phyloP scores from a whole-genome alignment of 306 rosid genomes.

The Trifolium dubium region DNA sequence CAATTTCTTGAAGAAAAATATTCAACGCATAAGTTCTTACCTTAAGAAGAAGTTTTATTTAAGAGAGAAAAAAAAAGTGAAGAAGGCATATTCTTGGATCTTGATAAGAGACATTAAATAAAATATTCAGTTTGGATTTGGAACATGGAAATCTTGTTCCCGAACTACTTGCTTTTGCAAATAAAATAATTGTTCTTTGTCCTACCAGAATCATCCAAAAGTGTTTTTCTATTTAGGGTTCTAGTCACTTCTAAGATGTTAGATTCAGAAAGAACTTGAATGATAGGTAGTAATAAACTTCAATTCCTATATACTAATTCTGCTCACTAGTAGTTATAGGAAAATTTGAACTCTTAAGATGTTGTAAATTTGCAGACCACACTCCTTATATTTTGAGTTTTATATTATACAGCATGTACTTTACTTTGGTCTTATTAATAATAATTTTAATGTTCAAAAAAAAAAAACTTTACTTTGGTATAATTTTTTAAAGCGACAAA shows the following conservation, averaged over 20 bases:
- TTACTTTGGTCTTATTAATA: too few species aligned
- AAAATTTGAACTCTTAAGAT: neutral
- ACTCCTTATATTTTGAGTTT: neutral
- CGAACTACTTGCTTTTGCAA: neutral
- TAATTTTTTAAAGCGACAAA: neutral
- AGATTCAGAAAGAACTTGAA: neutral
- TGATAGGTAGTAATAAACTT: neutral
- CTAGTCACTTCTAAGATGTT: slow-evolving; percentile 3
- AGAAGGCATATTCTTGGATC: neutral
- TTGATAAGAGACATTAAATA: neutral
- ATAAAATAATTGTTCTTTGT: neutral
- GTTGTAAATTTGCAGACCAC: neutral
- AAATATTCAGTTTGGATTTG: neutral
- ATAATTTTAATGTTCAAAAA: too few species aligned
- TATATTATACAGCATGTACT: too few species aligned
- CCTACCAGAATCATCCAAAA: slow-evolving; percentile 6
- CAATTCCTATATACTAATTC: neutral
- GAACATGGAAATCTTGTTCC: neutral
- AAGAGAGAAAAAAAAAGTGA: neutral
- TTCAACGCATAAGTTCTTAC: neutral
- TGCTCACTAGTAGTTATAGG: neutral
- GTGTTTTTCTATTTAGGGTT: neutral
- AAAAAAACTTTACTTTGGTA: neutral
- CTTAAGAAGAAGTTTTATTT: neutral
- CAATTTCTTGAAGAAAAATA: neutral